Evolutionary conservation across 306 rosid species (phyloP), one percentile per base, ranked within the genome.

Genomic region (Arachis stenosperma): DNA sequence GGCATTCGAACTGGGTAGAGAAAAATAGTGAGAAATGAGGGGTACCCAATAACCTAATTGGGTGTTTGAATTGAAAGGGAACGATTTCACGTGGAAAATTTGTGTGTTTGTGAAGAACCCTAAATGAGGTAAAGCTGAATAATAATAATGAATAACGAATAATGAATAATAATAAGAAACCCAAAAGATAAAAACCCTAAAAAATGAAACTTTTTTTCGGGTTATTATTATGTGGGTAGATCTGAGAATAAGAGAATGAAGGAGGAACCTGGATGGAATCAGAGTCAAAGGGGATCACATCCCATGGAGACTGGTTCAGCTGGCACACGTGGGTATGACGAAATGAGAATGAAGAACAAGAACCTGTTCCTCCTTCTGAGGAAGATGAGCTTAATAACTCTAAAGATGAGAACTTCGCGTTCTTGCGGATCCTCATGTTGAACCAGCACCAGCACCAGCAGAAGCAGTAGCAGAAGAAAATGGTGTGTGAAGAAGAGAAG

Each of bases 271-370:
- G 85, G 82, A 67, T 42, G 3, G 81, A 73, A 82, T 76, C 75
- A 9, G 75, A 75, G 39, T 63, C 77, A 69, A 88, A 83, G 77
- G 88, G 81, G 84, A 79, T 81, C 82, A 85, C 87, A 82, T 93
- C 98, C 98, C 98, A 93, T 7, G 97, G 90, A 4, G 93, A 89
- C 78, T 86, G 97, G 78, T 90, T 93, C 51, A 93, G 86, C 73
- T 79, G 90, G 83, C 98, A 93, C 66, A 88, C 79, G 83, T 83
- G 88, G 2, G 88, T 67, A 61, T 83, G 93, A 30, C 77, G 78
- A 4, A 55, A 65, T 72, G 75, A 33, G 37, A 33, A 33, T 33
- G 37, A 33, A 33, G 37, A 33, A 33, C 37, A 33, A 73, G 87
- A 78, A 66, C 85, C 80, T 67, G 67, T 84, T 58, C 63, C 27